Evolutionary conservation across 371 early-diverging fungal species (phyloP), one percentile per base, ranked within the genome.

Genomic region (Syncephalastrum contaminatum): DNA sequence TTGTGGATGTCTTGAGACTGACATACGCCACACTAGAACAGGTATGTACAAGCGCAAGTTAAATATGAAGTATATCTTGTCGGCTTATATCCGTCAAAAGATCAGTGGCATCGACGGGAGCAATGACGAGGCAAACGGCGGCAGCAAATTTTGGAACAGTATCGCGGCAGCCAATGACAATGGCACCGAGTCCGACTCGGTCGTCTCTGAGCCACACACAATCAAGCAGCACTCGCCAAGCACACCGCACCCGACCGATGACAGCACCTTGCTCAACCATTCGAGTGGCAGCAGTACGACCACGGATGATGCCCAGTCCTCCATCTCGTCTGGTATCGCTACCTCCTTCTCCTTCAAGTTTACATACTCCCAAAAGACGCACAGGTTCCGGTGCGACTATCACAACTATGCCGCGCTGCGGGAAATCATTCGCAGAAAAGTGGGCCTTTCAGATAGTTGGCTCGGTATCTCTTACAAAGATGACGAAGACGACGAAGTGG

Each of bases 1-100:
- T 96, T 58, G 93, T 96, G 3, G 96, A 98, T 72, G 95, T 98
- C 6, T 72, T 95, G 63, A 88, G 88, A 53, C 73, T 98, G 53
- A 96, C 96, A 18, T 90, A 90, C 60, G 85, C 85, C 4, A 86
- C 87, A 27, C 67, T 90, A 60, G 89, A 89, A 69, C 88, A 88
- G 76, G 70, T 78, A 61, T 67, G n/a, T 12, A 30, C 36, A 2
- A 10, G 19, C 8, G 21, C 16, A 36, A 27, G 3, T 6, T 42
- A 4, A 3, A 27, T 53, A 4, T 40, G 19, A 15, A 1, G 13
- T 39, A 46, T 15, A 25, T 13, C 2, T 18, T 13, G n/a, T 19
- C 16, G 43, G 50, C 36, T 18, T 15, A 25, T 22, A 16, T 13
- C 13, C 40, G 41, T 6, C 21, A 0, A 56, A 51, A 72, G 69